phyloP scores from a whole-genome alignment of 257 asterid species.

The Solanum acaule region DNA sequence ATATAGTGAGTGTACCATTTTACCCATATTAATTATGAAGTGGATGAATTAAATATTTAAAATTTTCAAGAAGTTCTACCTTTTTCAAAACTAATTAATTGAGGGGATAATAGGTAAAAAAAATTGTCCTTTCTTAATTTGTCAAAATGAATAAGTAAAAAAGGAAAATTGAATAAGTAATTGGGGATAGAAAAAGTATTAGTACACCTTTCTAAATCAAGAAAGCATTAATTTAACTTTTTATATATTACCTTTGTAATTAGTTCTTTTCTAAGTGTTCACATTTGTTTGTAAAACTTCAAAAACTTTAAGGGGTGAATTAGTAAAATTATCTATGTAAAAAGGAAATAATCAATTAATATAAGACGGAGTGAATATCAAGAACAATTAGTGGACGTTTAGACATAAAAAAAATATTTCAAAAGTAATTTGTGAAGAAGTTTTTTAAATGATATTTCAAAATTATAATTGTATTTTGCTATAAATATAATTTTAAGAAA shows the following conservation, averaged over 20 bases:
- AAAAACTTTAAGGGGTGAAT: too few species aligned
- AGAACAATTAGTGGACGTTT: background rate
- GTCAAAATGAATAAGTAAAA: too few species aligned
- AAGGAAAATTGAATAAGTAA: too few species aligned
- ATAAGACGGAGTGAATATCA: background rate
- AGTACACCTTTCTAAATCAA: background rate
- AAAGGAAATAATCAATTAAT: background rate
- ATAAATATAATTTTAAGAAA: too few species aligned
- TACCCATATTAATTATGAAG: too few species aligned
- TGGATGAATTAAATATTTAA: too few species aligned
- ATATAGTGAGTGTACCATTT: background rate
- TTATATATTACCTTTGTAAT: background rate
- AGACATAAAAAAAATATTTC: background rate
- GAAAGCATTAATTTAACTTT: background rate
- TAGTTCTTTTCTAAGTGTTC: too few species aligned
- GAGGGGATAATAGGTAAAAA: background rate
- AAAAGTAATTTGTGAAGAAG: background rate
- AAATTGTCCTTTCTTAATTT: background rate
- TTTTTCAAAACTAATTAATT: too few species aligned
- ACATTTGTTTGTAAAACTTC: too few species aligned
- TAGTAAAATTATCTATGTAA: too few species aligned
- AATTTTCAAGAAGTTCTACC: background rate
- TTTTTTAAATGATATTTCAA: too few species aligned
- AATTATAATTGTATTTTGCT: background rate
- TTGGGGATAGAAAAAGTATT: too few species aligned